Evolutionary conservation across 1,284 basidiomycete species (phyloP).

Genomic region (Takashimella tepidaria): DNA sequence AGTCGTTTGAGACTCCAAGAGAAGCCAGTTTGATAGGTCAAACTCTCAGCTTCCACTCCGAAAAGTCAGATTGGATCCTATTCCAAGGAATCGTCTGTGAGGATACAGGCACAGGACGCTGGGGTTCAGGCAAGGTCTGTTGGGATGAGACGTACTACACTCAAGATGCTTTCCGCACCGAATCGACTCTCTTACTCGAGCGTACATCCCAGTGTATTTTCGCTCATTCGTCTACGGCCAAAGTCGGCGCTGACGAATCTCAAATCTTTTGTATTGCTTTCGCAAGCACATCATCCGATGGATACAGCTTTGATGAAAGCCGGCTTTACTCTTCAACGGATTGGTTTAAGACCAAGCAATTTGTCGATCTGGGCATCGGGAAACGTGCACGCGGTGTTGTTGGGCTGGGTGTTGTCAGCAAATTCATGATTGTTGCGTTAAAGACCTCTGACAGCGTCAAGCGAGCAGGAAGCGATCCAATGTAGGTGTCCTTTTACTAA

Average conservation of each 20-base stretch:
- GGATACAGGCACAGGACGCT: conserved; percentile 54
- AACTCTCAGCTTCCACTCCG: conserved; percentile 79
- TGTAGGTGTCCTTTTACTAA: conserved; percentile 24
- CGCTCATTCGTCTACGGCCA: conserved; percentile 72
- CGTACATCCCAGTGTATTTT: conserved; percentile 77
- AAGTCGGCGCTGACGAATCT: conserved; percentile 65
- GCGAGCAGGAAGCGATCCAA: conserved; percentile 56
- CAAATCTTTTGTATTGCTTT: conserved; percentile 83
- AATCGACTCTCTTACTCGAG: conserved; percentile 57
- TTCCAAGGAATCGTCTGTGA: conserved; percentile 75
- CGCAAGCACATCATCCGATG: conserved; percentile 8
- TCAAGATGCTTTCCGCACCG: conserved; percentile 66
- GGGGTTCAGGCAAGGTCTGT: conserved; percentile 56
- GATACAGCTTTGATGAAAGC: conserved; percentile 57
- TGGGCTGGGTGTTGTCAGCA: conserved; percentile 82
- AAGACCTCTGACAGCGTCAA: background rate
- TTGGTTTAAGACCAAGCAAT: conserved; percentile 62
- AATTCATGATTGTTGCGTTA: conserved; percentile 77
- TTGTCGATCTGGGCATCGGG: conserved; percentile 75
- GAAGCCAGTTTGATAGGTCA: conserved; percentile 57
- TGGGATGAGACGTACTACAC: conserved; percentile 87
- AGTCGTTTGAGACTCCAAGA: conserved; percentile 64
- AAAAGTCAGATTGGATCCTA: conserved; percentile 69
- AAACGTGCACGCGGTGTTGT: conserved; percentile 77
- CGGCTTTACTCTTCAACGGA: conserved; percentile 74